Base-by-base conservation (phyloP, 495 filamentous ascomycete species). In the Aspergillus nidulans region DNA sequence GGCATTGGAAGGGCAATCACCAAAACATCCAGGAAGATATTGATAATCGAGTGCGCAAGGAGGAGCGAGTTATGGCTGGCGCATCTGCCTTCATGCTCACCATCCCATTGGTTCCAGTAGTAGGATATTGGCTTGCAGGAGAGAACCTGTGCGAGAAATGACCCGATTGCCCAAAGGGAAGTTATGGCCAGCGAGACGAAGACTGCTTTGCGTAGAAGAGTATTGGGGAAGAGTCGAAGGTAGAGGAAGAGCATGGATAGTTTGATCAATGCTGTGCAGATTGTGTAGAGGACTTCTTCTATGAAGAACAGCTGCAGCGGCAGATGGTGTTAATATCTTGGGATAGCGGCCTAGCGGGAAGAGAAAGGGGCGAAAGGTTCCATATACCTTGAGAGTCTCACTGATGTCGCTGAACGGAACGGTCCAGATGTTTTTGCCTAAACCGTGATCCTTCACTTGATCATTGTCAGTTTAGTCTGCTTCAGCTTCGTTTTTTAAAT, bases 21-120 rank as follows among this genome's bases (percentile, higher is more conserved):
- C 58, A 67, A 64, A 0, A 69, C 15, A 53, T 82, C 78, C 1
- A 77, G 60, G 3, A 71, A 43, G 7, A 82, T 71, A 46, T 72
- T 76, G 28, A 80, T 52, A 8, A 39, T 60, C 0, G 69, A 60
- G 40, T 66, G 59, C 23, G 63, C 56, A 52, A 66, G 63, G 1
- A 62, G 65, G 3, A 73, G 34, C 7, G 47, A 30, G 46, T 70
- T 70, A 12, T 61, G 53, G 30, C 69, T 63, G 36, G 75, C 51
- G 56, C 67, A 69, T 40, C 45, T 56, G 15, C 73, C 67, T 30
- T 62, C 12, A 47, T 69, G 68, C 41, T 64, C 50, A n/a, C 59
- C 62, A 45, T 71, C 66, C 66, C 69, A 71, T 3, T 45, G n/a
- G 0, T 49, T 59, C 73, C 73, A 76, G 58, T 61, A 66, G 53